phyloP scores from a whole-genome alignment of 1,139 yeast genomes.

The Hanseniaspora sp. region DNA sequence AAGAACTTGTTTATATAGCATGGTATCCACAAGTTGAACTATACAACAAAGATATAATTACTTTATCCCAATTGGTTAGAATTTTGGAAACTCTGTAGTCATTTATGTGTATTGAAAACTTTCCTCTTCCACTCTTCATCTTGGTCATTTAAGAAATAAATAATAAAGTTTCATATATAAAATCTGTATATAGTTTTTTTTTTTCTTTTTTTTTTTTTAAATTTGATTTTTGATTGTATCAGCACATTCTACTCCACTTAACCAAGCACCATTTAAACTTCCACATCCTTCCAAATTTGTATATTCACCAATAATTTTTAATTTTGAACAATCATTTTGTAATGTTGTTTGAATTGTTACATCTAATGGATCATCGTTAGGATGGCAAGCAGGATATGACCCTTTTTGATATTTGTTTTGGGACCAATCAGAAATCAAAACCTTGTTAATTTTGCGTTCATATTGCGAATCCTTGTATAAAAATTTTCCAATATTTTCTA shows the following conservation, averaged over 20 bases:
- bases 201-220: background rate
- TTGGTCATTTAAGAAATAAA: background rate
- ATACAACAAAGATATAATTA: background rate
- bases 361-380: constrained; percentile 59
- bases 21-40: constrained; percentile 12
- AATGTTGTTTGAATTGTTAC: constrained; percentile 38
- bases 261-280: constrained; percentile 73
- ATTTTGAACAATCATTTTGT: constrained; percentile 44
- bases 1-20: background rate
- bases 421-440: constrained; percentile 59
- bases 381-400: constrained; percentile 57
- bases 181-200: background rate
- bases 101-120: background rate
- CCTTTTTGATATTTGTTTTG: constrained; percentile 58
- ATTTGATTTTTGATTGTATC: constrained; percentile 12
- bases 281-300: constrained; percentile 69
- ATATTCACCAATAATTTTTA: constrained; percentile 82
- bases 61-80: background rate
- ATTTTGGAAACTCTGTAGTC: constrained; percentile 2
- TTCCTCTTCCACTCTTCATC: background rate
- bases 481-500: constrained; percentile 13
- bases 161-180: background rate
- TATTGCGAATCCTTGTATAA: constrained; percentile 14
- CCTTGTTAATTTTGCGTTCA: constrained; percentile 41
- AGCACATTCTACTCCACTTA: constrained; percentile 65